phyloP scores from a whole-genome alignment of 2,329 filamentous ascomycete genomes.

The Gyromitra esculenta region DNA sequence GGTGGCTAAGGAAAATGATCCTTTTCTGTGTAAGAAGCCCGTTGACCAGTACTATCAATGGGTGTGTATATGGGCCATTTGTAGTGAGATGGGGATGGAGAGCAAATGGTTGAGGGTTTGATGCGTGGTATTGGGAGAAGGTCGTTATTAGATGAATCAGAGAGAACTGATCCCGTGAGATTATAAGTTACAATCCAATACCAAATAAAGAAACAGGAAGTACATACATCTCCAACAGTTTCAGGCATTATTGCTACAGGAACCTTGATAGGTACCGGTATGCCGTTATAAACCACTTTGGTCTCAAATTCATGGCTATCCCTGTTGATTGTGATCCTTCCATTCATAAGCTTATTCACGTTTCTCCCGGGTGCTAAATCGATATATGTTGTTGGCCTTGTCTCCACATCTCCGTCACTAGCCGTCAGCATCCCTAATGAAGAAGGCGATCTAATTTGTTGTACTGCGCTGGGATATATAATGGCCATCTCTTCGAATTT shows the following conservation, averaged over 20 bases:
- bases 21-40: conserved; percentile 95
- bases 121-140: conserved; percentile 82
- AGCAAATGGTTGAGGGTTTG: conserved; percentile 77
- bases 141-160: conserved; percentile 96
- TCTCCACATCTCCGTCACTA: conserved; percentile 51
- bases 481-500: conserved; percentile 81
- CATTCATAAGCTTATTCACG: conserved; percentile 55
- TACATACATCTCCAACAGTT: conserved; percentile 79
- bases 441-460: conserved; percentile 57
- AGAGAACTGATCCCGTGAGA: conserved; percentile 70
- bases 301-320: conserved; percentile 99
- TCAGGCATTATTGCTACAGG: conserved; percentile 93
- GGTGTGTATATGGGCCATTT: conserved; percentile 87
- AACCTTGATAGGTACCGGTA: conserved; percentile 95
- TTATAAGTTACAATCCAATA: conserved; percentile 40
- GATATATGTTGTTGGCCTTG: conserved; percentile 57
- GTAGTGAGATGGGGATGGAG: conserved; percentile 93
- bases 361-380: conserved; percentile 56
- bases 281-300: conserved; percentile 92
- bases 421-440: conserved; percentile 49
- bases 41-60: conserved; percentile 93
- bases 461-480: conserved; percentile 58
- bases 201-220: not conserved
- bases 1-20: conserved; percentile 94
- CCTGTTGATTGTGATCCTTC: conserved; percentile 65